phyloP scores from a whole-genome alignment of 1,139 yeast genomes.

The Suhomyces terraborum region DNA sequence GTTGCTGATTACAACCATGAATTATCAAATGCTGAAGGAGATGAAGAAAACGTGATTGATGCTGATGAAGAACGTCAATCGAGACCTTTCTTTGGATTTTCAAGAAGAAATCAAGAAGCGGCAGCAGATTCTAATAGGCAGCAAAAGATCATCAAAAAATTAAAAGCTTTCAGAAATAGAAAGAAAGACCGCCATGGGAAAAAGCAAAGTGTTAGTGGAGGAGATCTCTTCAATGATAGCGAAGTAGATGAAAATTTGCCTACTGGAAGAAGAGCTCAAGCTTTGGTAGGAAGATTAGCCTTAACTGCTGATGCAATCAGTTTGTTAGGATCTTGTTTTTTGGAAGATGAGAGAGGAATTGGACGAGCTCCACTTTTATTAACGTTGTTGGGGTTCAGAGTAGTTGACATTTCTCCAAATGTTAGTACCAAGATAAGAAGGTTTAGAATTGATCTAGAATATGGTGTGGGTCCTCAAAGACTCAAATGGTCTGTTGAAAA shows the following conservation, averaged over 20 bases:
- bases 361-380: conserved; percentile 81
- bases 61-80: conserved; percentile 6
- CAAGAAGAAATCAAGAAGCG: conserved; percentile 10
- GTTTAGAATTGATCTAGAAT: conserved; percentile 73
- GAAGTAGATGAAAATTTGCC: conserved; percentile 30
- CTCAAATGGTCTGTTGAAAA: conserved; percentile 80
- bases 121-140: conserved; percentile 19
- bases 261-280: conserved; percentile 58
- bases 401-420: conserved; percentile 54
- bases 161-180: conserved; percentile 33
- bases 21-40: neutral
- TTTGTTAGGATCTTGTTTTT: conserved; percentile 71
- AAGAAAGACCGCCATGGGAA: conserved; percentile 25
- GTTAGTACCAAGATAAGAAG: conserved; percentile 51
- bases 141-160: conserved; percentile 24
- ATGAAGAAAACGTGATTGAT: conserved; percentile 12
- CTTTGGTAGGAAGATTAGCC: conserved; percentile 60
- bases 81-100: conserved; percentile 5
- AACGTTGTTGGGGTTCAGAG: conserved; percentile 66
- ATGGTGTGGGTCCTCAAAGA: conserved; percentile 82
- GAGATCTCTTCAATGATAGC: conserved; percentile 23
- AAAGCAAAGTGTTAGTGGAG: conserved; percentile 23
- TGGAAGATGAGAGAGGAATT: conserved; percentile 75
- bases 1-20: neutral
- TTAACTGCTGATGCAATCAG: conserved; percentile 83